Evolutionary conservation across 2,329 filamentous ascomycete species (phyloP).

Genomic region (Alternaria longipes): DNA sequence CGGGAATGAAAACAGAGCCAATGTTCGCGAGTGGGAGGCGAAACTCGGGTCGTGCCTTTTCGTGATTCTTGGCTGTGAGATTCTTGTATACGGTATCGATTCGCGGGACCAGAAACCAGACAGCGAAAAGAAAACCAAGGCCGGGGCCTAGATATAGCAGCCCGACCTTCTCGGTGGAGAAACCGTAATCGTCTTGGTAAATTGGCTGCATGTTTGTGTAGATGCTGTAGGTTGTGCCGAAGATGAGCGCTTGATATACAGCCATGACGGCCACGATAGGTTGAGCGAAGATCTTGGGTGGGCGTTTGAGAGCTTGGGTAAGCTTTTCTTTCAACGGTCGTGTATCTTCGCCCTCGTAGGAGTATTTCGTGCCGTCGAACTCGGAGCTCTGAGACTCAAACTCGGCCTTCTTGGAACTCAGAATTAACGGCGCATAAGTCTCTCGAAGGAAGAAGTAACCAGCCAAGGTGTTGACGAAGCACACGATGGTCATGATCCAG

Average conservation of each 20-base stretch:
- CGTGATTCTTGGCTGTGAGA: conserved; percentile 53
- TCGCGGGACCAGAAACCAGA: conserved; percentile 57
- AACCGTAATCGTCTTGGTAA: conserved; percentile 55
- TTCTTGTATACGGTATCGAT: conserved; percentile 60
- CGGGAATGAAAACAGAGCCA: conserved; percentile 55
- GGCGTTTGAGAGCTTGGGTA: conserved; percentile 50
- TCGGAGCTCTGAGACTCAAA: conserved; percentile 42
- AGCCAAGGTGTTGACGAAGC: conserved; percentile 52
- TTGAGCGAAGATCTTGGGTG: conserved; percentile 55
- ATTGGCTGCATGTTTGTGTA: conserved; percentile 61
- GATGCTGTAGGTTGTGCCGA: conserved; percentile 59
- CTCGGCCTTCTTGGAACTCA: conserved; percentile 46
- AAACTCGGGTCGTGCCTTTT: conserved; percentile 55
- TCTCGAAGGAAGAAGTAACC: conserved; percentile 58
- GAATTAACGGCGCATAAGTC: conserved; percentile 56
- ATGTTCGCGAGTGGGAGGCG: conserved; percentile 59
- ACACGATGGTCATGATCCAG: conserved; percentile 58
- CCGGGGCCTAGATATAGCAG: conserved; percentile 58
- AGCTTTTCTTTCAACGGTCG: conserved; percentile 52
- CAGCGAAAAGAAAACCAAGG: conserved; percentile 55
- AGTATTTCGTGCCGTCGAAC: conserved; percentile 47
- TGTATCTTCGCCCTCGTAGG: conserved; percentile 55
- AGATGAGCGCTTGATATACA: conserved; percentile 58
- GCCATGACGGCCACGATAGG: conserved; percentile 59
- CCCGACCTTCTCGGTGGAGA: conserved; percentile 58